Conservation (phyloP, 331 rosid genomes). For the Quercus tomentella region DNA sequence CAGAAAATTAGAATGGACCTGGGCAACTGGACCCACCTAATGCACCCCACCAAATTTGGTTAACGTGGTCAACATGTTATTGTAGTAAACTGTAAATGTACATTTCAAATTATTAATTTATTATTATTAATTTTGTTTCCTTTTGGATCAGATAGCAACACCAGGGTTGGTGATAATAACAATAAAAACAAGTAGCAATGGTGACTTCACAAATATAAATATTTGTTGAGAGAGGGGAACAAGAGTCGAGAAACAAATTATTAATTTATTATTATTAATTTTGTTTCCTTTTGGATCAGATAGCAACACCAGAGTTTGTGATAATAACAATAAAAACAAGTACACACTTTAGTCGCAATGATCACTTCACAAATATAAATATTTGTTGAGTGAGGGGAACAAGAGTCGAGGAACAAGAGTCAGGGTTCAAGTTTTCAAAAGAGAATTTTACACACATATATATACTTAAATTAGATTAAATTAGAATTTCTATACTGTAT, state of each 20-base stretch:
- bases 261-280: not conserved
- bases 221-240: accelerated
- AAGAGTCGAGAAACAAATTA: accelerated
- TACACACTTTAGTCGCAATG: too few species aligned
- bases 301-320: not conserved
- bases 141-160: not conserved
- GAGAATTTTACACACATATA: accelerated
- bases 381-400: accelerated
- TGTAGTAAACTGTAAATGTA: not conserved
- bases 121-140: not conserved
- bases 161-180: not conserved
- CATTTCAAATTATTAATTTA: too few species aligned
- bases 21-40: not conserved
- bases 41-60: not conserved
- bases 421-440: accelerated
- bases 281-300: not conserved
- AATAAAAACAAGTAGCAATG: not conserved
- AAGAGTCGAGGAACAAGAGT: accelerated
- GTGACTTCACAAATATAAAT: too few species aligned
- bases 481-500: too few species aligned
- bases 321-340: not conserved
- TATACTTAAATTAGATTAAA: too few species aligned
- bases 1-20: too few species aligned
- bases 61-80: not conserved
- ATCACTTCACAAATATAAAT: too few species aligned